phyloP scores from a whole-genome alignment of 768 basidiomycete genomes.

The Rhodotorula paludigena region DNA sequence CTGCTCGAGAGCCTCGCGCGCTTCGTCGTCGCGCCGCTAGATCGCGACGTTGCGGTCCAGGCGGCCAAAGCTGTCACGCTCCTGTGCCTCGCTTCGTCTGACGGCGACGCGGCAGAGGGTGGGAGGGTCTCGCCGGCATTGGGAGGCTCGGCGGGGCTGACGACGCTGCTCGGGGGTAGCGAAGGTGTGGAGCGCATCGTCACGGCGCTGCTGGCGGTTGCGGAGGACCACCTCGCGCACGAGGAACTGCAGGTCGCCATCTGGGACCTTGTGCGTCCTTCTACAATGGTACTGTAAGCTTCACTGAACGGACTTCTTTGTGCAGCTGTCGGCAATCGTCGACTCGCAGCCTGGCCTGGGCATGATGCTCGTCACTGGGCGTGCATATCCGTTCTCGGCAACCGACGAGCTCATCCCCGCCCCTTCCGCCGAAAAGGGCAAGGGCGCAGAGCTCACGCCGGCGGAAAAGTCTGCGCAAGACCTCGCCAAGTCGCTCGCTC shows the following conservation, averaged over 20 bases:
- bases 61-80: constrained; percentile 26
- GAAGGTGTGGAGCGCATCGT: constrained; percentile 54
- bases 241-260: constrained; percentile 61
- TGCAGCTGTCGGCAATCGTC: constrained; percentile 58
- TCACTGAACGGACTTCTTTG: neutral
- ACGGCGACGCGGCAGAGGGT: neutral
- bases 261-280: constrained; percentile 66
- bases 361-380: constrained; percentile 69
- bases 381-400: constrained; percentile 51
- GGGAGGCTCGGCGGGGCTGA: constrained; percentile 69
- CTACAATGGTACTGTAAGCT: neutral
- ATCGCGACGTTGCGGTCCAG: constrained; percentile 10
- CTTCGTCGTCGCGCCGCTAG: constrained; percentile 25
- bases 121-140: constrained; percentile 45
- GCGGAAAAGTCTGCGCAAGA: constrained; percentile 42
- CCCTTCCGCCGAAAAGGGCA: constrained; percentile 47
- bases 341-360: constrained; percentile 82
- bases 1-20: constrained; percentile 24
- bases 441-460: constrained; percentile 42
- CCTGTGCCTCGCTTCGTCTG: constrained; percentile 2
- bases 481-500: constrained; percentile 42
- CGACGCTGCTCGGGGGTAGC: constrained; percentile 71
- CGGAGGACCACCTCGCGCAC: constrained; percentile 16
- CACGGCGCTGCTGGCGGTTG: constrained; percentile 28
- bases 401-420: constrained; percentile 28